phyloP scores from a whole-genome alignment of 2,329 filamentous ascomycete species.

The Cladosporium sp. region DNA sequence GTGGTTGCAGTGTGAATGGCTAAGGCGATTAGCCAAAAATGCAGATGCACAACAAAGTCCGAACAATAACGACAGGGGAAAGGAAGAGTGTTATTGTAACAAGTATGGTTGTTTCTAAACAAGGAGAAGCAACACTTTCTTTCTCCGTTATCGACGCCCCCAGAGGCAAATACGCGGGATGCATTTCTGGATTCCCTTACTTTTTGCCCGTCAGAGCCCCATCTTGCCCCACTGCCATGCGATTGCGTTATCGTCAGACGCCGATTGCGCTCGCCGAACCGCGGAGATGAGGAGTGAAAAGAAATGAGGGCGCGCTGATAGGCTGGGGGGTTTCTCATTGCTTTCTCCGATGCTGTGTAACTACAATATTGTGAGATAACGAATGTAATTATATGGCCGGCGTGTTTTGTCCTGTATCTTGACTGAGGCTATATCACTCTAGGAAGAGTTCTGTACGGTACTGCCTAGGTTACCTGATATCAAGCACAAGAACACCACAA shows the following conservation, averaged over 20 bases:
- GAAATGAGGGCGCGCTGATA: background rate
- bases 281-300: background rate
- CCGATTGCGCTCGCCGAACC: conserved; percentile 11
- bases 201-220: background rate
- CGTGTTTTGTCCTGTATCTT: background rate
- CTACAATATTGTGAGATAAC: background rate
- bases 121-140: background rate
- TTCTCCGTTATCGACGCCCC: conserved; percentile 5
- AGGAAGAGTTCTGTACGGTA: background rate
- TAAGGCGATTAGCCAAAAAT: background rate
- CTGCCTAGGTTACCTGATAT: background rate
- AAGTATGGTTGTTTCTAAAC: background rate
- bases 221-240: background rate
- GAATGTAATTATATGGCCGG: background rate
- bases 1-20: background rate
- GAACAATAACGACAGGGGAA: background rate
- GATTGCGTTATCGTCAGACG: conserved; percentile 15
- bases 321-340: background rate
- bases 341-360: background rate
- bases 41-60: background rate
- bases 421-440: background rate
- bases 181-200: background rate
- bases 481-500: background rate
- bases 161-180: background rate
- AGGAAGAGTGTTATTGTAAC: background rate